Evolutionary conservation across 2,329 filamentous ascomycete genomes (phyloP).

Genomic region (Colletotrichum sublineola): DNA sequence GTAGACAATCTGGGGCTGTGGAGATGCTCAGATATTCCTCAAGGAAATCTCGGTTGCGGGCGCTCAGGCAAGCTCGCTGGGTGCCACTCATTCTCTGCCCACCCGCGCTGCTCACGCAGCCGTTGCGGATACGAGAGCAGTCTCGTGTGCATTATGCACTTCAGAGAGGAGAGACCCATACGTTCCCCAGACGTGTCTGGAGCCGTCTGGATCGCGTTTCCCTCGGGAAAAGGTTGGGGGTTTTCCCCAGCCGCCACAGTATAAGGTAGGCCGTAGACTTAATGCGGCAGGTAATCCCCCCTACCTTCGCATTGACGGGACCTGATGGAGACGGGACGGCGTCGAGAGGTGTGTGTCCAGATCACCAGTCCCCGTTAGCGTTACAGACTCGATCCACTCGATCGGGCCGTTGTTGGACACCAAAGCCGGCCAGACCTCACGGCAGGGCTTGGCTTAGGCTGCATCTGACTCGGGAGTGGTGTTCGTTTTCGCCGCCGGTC

Average conservation of each 20-base stretch:
- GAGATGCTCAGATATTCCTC: background rate
- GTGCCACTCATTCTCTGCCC: background rate
- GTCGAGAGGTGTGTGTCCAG: background rate
- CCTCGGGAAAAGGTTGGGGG: background rate
- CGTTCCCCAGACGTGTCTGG: slow-evolving; percentile 18
- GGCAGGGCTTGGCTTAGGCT: slow-evolving; percentile 7
- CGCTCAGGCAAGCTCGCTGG: background rate
- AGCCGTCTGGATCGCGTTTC: slow-evolving; percentile 1
- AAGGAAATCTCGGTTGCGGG: background rate
- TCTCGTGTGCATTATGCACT: background rate
- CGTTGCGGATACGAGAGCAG: background rate
- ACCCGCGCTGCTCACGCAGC: background rate
- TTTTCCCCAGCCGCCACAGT: slow-evolving; percentile 9
- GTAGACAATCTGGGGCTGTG: background rate
- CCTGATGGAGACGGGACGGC: background rate
- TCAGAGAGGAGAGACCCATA: background rate
- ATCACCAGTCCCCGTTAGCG: slow-evolving; percentile 6
- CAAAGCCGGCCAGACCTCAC: background rate
- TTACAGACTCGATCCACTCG: slow-evolving; percentile 22
- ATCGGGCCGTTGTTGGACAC: slow-evolving; percentile 30
- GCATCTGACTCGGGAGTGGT: slow-evolving; percentile 20
- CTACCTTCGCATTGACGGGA: background rate
- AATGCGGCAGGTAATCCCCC: background rate
- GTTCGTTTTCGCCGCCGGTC: background rate
- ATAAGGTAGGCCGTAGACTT: slow-evolving; percentile 12